Base-by-base conservation (phyloP, 306 rosid genomes). In the Prosopis cineraria region DNA sequence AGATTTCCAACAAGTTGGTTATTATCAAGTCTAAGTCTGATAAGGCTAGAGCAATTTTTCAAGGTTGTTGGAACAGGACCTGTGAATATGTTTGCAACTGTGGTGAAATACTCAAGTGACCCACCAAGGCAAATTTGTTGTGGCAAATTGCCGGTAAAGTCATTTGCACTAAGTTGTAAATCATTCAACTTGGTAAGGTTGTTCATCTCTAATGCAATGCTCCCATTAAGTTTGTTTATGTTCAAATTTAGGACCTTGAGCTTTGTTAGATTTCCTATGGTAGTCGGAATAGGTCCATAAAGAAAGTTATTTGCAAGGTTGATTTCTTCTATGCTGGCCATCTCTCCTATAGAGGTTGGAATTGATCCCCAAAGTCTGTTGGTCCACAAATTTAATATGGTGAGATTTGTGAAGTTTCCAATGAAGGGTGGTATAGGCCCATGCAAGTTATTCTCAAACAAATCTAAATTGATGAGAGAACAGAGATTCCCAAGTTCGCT, bases 1-100 rank as follows among this genome's bases (percentile, higher is more conserved):
- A 86, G 81, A 45, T 86, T 79, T 74, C 87, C 90, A n/a, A 2
- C 16, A 14, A 84, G 14, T 17, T 12, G 78, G 53, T 86, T 88
- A 24, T 29, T 25, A 8, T 47, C 81, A 43, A 86, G 62, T 48
- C 79, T 77, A 33, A 86, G 67, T 76, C 90, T 84, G 5, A 7
- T 0, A 52, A 83, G 78, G 58, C 37, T 53, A 0, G 66, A 13
- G 24, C 50, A 72, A 13, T 53, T 36, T 11, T 36, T 78, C 25
- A 68, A 56, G 11, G 29, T 68, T 22, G 16, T 56, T 37, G 83
- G 83, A 17, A 79, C 16, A 14, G 11, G 29, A 25, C 73, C 73
- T 3, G 0, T 24, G 17, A 56, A 56, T 2, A 24, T n/a, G 7
- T 33, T 59, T 4, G 0, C n/a, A 25, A 0, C 1, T 0, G 20